These are phyloP conservation scores for Cyclostephanos invisitatus DNA, from an alignment of 108 stramenopile species.

Conservation along the genomic window DNA sequence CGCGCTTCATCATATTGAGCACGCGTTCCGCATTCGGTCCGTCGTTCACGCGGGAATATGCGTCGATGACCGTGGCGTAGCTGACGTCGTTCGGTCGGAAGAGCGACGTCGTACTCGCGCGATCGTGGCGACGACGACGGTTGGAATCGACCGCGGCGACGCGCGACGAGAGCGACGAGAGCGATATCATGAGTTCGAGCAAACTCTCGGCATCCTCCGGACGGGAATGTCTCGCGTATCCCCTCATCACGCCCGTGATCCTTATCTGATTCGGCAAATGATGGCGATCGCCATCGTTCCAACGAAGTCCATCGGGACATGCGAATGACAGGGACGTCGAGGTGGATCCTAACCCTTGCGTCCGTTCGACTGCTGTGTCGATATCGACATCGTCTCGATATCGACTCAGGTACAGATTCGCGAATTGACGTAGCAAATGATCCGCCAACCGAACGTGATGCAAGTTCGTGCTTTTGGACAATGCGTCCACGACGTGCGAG, in stretches of 20 bases:
- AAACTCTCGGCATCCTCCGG: constrained; percentile 30
- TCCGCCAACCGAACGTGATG: constrained; percentile 35
- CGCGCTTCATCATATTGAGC: constrained; percentile 31
- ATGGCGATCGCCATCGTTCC: constrained; percentile 28
- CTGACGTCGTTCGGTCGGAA: constrained; percentile 42
- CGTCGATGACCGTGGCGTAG: constrained; percentile 40
- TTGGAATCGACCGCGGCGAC: neutral
- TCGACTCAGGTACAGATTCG: constrained; percentile 12
- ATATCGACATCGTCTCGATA: neutral
- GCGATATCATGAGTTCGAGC: constrained; percentile 31
- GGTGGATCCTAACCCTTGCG: too few species aligned
- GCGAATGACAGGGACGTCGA: too few species aligned
- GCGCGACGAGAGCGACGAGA: constrained; percentile 21
- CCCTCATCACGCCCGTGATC: constrained; percentile 46
- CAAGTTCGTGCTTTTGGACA: constrained; percentile 31
- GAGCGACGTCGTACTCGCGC: neutral
- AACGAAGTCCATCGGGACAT: neutral
- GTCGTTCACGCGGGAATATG: constrained; percentile 28
- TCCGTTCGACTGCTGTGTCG: neutral
- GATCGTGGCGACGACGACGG: neutral
- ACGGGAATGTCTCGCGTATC: constrained; percentile 18
- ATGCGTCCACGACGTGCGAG: constrained; percentile 41
- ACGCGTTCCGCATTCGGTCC: constrained; percentile 41
- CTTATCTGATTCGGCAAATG: constrained; percentile 45
- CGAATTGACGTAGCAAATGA: constrained; percentile 26